Base-by-base conservation (phyloP, 768 basidiomycete species). In the Fomitopsis pulvina region DNA sequence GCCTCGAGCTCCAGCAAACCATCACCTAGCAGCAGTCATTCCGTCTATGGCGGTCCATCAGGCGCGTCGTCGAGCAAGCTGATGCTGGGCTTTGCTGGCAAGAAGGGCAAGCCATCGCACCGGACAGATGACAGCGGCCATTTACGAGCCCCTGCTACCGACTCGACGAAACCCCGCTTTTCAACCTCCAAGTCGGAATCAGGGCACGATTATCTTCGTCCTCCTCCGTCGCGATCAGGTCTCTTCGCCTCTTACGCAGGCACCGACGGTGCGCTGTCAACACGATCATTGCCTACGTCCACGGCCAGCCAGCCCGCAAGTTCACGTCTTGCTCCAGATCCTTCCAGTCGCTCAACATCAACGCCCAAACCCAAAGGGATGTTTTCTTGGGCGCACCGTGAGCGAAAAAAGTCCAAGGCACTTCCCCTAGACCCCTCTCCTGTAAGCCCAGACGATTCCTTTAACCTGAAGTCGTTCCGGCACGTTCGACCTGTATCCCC, bases 381-480 rank as follows among this genome's bases (percentile, higher is more conserved):
- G 52, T 70, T 72, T 58, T 55, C 61, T n/a, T 77, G 75, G 75
- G 69, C 72, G 22, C 69, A 67, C 47, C 67, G 71, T 45, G 67
- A 62, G 61, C 75, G 60, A 63, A 74, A 50, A 22, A 60, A 73
- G 30, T 65, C 72, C 16, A 66, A 70, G 51, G 51, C 71, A n/a
- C 49, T 71, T 6, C 57, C 63, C 16, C 58, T 66, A 1, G 51
- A 65, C 4, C 51, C 47, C 54, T 59, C 40, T 58, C 48, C 48
- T 56, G n/a, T 38, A 63, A 25, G 24, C 47, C 52, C 46, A 21
- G 47, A 30, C 28, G 54, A 55, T 3, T 85, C 84, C 0, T 88
- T 89, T 68, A 86, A 83, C 66, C 76, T 89, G 55, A 82, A 77
- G 56, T 74, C 87, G 1, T 88, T 89, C 66, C 75, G 85, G 26